These are phyloP conservation scores for Botrytis aclada DNA, from an alignment of 2,329 filamentous ascomycete species.

Conservation along the genomic window DNA sequence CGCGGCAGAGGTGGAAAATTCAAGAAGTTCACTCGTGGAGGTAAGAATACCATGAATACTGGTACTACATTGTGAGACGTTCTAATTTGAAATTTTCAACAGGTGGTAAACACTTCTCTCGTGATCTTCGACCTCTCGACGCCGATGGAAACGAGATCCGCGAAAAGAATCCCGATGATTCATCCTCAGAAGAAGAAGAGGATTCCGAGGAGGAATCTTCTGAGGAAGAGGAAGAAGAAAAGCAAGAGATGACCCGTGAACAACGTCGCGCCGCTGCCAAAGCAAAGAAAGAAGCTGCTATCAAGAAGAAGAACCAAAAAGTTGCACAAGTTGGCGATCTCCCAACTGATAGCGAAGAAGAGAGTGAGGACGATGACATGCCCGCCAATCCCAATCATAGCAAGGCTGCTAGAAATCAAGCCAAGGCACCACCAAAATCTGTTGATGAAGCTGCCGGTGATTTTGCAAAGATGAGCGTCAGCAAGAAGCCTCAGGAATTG, in stretches of 20 bases:
- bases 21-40: constrained; percentile 88
- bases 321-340: constrained; percentile 80
- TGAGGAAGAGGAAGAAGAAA: constrained; percentile 46
- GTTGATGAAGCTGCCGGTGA: constrained; percentile 53
- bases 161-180: constrained; percentile 63
- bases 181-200: constrained; percentile 50
- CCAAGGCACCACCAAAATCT: constrained; percentile 41
- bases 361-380: constrained; percentile 59
- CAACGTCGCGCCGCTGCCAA: constrained; percentile 85
- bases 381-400: constrained; percentile 92
- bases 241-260: constrained; percentile 70
- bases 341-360: constrained; percentile 65
- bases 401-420: constrained; percentile 64
- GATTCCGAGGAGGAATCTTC: constrained; percentile 51
- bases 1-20: constrained; percentile 86
- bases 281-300: constrained; percentile 85
- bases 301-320: constrained; percentile 68
- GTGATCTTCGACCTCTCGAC: constrained; percentile 83
- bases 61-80: neutral
- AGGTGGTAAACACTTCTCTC: constrained; percentile 96
- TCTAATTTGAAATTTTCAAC: constrained; percentile 25
- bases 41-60: constrained; percentile 47
- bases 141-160: constrained; percentile 83
- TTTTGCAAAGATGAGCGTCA: constrained; percentile 53
- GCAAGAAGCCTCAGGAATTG: constrained; percentile 50